Conservation (phyloP, 75 land plant genomes). For the Pinus tabuliformis region DNA sequence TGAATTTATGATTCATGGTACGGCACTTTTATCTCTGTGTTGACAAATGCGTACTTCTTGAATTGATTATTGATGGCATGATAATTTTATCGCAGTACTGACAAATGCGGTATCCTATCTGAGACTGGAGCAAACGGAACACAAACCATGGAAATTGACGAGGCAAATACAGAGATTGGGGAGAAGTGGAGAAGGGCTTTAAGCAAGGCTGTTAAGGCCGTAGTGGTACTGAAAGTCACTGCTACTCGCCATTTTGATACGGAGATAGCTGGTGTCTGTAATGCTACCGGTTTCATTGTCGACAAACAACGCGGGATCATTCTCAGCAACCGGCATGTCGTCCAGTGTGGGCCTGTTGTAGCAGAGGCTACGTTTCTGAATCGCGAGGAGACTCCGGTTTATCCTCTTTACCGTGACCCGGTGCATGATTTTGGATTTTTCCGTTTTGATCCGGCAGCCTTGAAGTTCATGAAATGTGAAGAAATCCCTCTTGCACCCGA, state of each 20-base stretch:
- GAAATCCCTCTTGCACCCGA: conserved; percentile 68
- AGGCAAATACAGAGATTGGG: conserved; percentile 8
- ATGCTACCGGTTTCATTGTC: conserved; percentile 86
- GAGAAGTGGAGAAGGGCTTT: conserved; percentile 84
- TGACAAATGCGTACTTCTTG: no score
- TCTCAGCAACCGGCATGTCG: conserved; percentile 91
- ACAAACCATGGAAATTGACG: no score
- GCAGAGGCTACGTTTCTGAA: conserved; percentile 94
- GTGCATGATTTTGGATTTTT: conserved; percentile 98
- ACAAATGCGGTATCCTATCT: no score
- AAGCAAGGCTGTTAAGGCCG: conserved; percentile 68
- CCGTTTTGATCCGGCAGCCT: conserved; percentile 66
- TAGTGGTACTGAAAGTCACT: conserved; percentile 79
- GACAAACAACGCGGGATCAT: conserved; percentile 73
- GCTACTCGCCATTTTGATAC: conserved; percentile 83
- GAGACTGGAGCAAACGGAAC: no score
- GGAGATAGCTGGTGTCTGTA: conserved; percentile 73
- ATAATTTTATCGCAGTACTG: no score
- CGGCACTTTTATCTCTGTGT: no score
- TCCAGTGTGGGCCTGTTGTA: conserved; percentile 90
- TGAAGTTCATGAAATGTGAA: conserved; percentile 75
- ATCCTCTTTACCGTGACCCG: conserved; percentile 88
- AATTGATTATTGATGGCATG: no score
- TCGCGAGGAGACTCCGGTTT: conserved; percentile 77
- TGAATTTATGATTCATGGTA: no score